Evolutionary conservation across 2,329 filamentous ascomycete genomes (phyloP).

Genomic region (Davidsoniella eucalypti): DNA sequence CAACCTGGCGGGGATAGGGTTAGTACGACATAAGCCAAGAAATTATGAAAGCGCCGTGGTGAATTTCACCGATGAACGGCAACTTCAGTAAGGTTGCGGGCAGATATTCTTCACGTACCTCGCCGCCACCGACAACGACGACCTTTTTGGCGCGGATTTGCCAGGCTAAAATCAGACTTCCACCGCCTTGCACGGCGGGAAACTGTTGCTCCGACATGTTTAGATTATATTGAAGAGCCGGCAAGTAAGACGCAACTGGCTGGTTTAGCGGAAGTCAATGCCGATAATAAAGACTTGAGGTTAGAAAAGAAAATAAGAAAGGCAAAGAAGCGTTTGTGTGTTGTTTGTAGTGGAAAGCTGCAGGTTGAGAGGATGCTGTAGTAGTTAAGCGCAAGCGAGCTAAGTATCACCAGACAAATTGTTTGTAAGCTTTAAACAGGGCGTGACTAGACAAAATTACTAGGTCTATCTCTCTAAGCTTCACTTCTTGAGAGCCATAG

Average conservation of each 20-base stretch:
- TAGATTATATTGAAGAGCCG: too few species aligned
- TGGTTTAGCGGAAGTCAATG: background rate
- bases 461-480: too few species aligned
- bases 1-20: slow-evolving; percentile 45
- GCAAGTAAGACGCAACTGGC: background rate
- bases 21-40: slow-evolving; percentile 1
- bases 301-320: background rate
- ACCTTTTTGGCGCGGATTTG: slow-evolving; percentile 80
- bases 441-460: too few species aligned
- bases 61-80: background rate
- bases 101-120: slow-evolving; percentile 39
- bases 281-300: background rate
- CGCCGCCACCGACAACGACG: slow-evolving; percentile 86
- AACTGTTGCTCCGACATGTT: slow-evolving; percentile 29
- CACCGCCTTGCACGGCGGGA: slow-evolving; percentile 72
- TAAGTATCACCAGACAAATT: too few species aligned
- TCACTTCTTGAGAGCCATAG: too few species aligned
- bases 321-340: background rate
- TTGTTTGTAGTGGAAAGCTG: background rate
- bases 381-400: background rate
- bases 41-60: background rate
- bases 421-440: too few species aligned
- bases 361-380: background rate
- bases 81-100: background rate
- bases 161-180: slow-evolving; percentile 90